Conservation (phyloP, 805 yeast species). For the Suhomyces sp. region DNA sequence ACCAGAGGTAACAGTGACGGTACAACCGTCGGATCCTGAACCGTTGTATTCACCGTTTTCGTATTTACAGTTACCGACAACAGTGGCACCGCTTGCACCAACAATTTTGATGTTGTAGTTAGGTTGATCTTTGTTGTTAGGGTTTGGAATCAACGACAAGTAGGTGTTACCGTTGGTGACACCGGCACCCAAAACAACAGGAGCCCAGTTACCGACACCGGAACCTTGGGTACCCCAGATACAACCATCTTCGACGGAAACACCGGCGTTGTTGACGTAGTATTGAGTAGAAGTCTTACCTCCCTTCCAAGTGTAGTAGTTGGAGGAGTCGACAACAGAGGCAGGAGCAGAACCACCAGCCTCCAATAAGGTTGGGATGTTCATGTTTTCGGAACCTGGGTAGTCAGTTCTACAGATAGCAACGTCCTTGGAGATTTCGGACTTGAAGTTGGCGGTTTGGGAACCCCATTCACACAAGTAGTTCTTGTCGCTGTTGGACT, state of each 20-base stretch:
- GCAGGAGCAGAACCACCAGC: conserved; percentile 52
- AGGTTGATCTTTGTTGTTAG: conserved; percentile 53
- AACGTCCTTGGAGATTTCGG: conserved; percentile 49
- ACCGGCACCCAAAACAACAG: conserved; percentile 77
- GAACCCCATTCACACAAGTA: conserved; percentile 67
- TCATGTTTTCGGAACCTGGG: conserved; percentile 83
- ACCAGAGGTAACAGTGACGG: conserved; percentile 63
- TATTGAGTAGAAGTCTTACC: conserved; percentile 66
- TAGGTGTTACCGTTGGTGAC: conserved; percentile 57
- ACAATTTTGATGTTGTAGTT: conserved; percentile 44
- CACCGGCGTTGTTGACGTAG: conserved; percentile 77
- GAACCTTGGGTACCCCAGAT: conserved; percentile 62
- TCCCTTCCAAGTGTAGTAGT: conserved; percentile 63
- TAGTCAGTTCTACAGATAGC: conserved; percentile 77
- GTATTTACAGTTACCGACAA: conserved; percentile 43
- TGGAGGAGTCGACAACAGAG: conserved; percentile 58
- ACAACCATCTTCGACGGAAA: conserved; percentile 65
- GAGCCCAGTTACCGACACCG: conserved; percentile 77
- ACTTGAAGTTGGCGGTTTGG: conserved; percentile 51
- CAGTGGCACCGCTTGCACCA: conserved; percentile 40
- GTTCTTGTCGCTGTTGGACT: conserved; percentile 48
- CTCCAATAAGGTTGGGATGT: conserved; percentile 61
- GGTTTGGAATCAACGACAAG: conserved; percentile 74
- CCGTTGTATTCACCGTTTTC: conserved; percentile 48
- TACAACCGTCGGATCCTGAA: conserved; percentile 70